phyloP scores from a whole-genome alignment of 805 yeast genomes.

The Priceomyces medius region DNA sequence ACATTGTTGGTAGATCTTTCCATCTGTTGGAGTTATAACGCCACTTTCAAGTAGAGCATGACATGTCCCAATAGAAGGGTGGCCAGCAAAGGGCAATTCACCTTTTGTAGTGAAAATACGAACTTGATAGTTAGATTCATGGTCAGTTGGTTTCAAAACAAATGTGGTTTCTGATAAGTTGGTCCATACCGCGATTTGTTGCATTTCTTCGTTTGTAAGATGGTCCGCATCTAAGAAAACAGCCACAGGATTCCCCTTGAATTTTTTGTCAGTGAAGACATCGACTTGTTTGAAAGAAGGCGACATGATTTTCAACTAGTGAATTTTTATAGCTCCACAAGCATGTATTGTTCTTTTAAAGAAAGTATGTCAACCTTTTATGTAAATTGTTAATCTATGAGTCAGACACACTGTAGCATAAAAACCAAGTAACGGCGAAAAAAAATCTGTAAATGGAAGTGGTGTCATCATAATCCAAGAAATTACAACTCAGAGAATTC shows the following conservation, averaged over 20 bases:
- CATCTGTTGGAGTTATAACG: slow-evolving; percentile 22
- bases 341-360: too few relatives aligned
- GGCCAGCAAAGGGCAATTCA: slow-evolving; percentile 65
- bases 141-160: slow-evolving; percentile 38
- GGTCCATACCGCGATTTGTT: slow-evolving; percentile 55
- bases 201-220: slow-evolving; percentile 42
- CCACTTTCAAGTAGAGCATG: slow-evolving; percentile 44
- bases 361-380: too few relatives aligned
- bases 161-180: slow-evolving; percentile 61
- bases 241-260: slow-evolving; percentile 57
- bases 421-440: too few relatives aligned
- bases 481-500: too few relatives aligned
- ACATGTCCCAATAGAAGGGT: slow-evolving; percentile 58
- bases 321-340: too few relatives aligned
- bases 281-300: slow-evolving; percentile 38
- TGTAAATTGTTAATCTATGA: too few relatives aligned
- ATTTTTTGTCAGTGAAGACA: slow-evolving; percentile 39
- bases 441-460: too few relatives aligned
- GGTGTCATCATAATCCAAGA: too few relatives aligned
- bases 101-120: slow-evolving; percentile 47
- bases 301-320: not conserved
- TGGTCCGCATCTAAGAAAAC: slow-evolving; percentile 44
- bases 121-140: slow-evolving; percentile 45
- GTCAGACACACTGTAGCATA: too few relatives aligned
- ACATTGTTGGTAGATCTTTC: slow-evolving; percentile 44